phyloP scores from a whole-genome alignment of 2,329 filamentous ascomycete species.

The Mariannaea elegans region DNA sequence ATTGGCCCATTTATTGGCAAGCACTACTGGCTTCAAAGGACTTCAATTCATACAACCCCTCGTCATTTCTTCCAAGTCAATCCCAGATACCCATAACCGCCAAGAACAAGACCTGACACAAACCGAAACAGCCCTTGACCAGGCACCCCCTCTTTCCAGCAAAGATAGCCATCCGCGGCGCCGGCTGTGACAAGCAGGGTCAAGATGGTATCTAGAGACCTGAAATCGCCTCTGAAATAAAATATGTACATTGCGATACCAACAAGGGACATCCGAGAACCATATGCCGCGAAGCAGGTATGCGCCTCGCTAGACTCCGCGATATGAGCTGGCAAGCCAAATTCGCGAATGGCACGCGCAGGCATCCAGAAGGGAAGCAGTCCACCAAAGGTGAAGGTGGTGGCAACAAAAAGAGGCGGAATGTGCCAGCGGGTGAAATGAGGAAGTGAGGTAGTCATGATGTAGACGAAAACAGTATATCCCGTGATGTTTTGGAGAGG shows the following conservation, averaged over 20 bases:
- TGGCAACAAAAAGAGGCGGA: constrained; percentile 41
- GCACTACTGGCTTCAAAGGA: too few species aligned
- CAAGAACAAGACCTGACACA: constrained; percentile 14
- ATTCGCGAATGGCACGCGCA: constrained; percentile 43
- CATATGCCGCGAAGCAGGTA: constrained; percentile 40
- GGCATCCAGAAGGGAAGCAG: constrained; percentile 46
- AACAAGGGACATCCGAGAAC: constrained; percentile 30
- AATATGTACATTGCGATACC: constrained; percentile 35
- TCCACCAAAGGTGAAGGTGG: constrained; percentile 43
- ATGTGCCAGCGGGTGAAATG: constrained; percentile 37
- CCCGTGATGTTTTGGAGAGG: too few species aligned
- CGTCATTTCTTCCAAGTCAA: constrained; percentile 29
- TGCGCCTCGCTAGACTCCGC: constrained; percentile 43
- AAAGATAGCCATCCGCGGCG: constrained; percentile 34
- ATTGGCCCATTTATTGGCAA: too few species aligned
- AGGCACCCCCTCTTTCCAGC: constrained; percentile 34
- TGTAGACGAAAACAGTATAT: too few species aligned
- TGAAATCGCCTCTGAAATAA: constrained; percentile 32
- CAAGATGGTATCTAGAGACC: constrained; percentile 34
- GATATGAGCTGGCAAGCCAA: constrained; percentile 45
- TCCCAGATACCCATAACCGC: constrained; percentile 31
- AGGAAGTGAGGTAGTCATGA: neutral
- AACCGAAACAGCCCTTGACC: constrained; percentile 27
- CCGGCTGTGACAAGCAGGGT: constrained; percentile 29
- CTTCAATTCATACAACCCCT: neutral